phyloP scores from a whole-genome alignment of 257 asterid genomes.

The Henckelia pumila region DNA sequence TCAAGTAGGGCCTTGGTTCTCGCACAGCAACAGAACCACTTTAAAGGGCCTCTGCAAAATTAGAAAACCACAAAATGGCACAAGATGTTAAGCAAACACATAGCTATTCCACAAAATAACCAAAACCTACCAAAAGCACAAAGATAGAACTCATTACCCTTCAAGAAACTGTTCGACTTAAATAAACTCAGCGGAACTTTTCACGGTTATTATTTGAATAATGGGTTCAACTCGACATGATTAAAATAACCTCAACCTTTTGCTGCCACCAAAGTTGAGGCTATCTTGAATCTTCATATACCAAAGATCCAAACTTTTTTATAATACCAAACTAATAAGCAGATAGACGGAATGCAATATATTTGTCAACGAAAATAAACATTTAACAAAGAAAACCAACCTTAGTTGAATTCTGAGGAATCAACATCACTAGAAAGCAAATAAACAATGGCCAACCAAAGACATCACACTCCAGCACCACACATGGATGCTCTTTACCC shows the following conservation, averaged over 20 bases:
- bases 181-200: slow-evolving; percentile 24
- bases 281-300: slow-evolving; percentile 40
- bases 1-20: slow-evolving; percentile 27
- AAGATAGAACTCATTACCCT: slow-evolving; percentile 13
- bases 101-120: slow-evolving; percentile 15
- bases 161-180: slow-evolving; percentile 26
- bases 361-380: not conserved
- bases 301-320: slow-evolving; percentile 29
- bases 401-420: slow-evolving; percentile 27
- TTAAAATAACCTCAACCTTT: slow-evolving; percentile 38
- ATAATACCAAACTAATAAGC: slow-evolving; percentile 21
- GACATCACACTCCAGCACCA: slow-evolving; percentile 27
- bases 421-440: slow-evolving; percentile 30
- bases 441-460: slow-evolving; percentile 23
- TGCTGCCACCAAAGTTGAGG: slow-evolving; percentile 45
- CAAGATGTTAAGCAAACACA: slow-evolving; percentile 15
- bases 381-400: slow-evolving; percentile 4
- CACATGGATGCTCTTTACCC: slow-evolving; percentile 23
- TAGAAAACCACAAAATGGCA: slow-evolving; percentile 26
- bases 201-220: slow-evolving; percentile 6
- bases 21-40: slow-evolving; percentile 35
- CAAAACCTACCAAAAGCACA: slow-evolving; percentile 25
- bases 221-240: slow-evolving; percentile 40
- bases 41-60: slow-evolving; percentile 42
- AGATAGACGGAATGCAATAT: slow-evolving; percentile 33